These are phyloP conservation scores for Stagonosporopsis rhizophila DNA, from an alignment of 2,329 filamentous ascomycete genomes.

Conservation along the genomic window DNA sequence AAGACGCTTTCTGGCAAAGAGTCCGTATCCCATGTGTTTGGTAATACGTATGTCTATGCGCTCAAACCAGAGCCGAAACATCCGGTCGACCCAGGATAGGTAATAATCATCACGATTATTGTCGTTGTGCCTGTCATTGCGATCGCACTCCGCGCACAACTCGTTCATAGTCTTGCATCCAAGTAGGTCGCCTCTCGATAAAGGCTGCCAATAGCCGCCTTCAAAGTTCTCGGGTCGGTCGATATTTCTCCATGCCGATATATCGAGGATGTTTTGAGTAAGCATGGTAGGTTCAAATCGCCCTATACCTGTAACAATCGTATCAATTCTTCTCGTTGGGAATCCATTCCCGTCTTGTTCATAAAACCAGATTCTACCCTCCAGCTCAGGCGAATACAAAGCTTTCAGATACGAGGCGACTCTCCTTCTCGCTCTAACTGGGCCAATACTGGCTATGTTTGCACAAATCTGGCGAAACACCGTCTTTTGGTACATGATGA, in stretches of 20 bases:
- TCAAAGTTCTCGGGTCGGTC: not conserved
- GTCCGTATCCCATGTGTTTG: not conserved
- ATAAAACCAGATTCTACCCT: not conserved
- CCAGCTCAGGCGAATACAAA: not conserved
- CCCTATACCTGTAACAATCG: not conserved
- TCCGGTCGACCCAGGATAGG: not conserved
- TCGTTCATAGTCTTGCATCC: not conserved
- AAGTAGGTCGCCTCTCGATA: not conserved
- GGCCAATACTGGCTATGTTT: not conserved
- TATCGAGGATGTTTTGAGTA: not conserved
- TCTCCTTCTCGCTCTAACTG: not conserved
- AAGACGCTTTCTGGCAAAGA: not conserved
- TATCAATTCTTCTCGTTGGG: not conserved
- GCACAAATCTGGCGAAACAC: not conserved
- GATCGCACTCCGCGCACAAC: not conserved
- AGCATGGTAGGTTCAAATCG: not conserved
- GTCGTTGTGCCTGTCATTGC: not conserved
- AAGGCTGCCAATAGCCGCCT: not conserved
- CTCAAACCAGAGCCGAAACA: not conserved
- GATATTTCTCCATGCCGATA: not conserved
- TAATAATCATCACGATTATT: not conserved
- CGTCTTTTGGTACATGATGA: not conserved
- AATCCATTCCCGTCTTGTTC: not conserved
- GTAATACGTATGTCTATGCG: not conserved
- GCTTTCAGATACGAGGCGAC: not conserved